Evolutionary conservation across 129 eudicot genomes (phyloP).

Genomic region (Flaveria bidentis): DNA sequence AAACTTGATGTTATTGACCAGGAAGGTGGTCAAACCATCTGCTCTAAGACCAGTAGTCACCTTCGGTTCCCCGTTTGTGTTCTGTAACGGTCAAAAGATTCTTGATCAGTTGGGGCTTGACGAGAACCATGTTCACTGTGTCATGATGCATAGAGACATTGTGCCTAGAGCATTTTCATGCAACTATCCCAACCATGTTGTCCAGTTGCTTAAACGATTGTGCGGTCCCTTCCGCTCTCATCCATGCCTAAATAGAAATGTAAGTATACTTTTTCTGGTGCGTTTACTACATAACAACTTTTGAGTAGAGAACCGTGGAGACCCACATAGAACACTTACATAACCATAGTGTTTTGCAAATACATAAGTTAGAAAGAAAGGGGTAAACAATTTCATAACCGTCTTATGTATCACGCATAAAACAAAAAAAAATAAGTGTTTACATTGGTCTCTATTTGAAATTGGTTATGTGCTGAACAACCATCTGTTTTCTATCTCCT

Average conservation of each 20-base stretch:
- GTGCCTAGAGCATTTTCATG: conserved; percentile 94
- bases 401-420: too few species aligned
- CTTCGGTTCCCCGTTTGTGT: conserved; percentile 78
- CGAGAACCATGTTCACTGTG: conserved; percentile 61
- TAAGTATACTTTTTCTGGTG: conserved; percentile 28
- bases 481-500: neutral
- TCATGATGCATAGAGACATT: conserved; percentile 87
- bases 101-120: conserved; percentile 68
- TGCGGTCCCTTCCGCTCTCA: conserved; percentile 65
- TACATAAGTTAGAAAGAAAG: too few species aligned
- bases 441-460: too few species aligned
- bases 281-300: too few species aligned
- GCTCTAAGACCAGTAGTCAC: conserved; percentile 77
- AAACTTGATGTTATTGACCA: conserved; percentile 65
- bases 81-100: conserved; percentile 75
- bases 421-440: too few species aligned
- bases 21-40: conserved; percentile 58
- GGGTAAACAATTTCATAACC: too few species aligned
- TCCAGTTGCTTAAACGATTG: conserved; percentile 73
- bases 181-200: conserved; percentile 67
- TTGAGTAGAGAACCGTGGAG: too few species aligned
- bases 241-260: conserved; percentile 79
- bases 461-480: too few species aligned
- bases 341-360: too few species aligned
- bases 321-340: too few species aligned